Evolutionary conservation across 495 filamentous ascomycete species (phyloP).

Genomic region (Penicillium lividum): DNA sequence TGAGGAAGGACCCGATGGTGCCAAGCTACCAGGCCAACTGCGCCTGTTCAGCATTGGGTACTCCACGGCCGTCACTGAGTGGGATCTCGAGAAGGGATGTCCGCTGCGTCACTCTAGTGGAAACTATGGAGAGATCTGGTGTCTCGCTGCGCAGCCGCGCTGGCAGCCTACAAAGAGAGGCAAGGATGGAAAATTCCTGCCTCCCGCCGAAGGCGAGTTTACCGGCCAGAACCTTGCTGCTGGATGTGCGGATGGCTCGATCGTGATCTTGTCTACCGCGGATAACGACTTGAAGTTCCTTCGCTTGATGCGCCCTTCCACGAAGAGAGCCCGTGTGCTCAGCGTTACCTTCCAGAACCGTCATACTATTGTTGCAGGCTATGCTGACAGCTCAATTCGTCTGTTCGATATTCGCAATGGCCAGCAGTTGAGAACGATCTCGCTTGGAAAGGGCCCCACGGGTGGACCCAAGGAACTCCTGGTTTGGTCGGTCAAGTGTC

Average conservation of each 20-base stretch:
- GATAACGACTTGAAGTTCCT: conserved; percentile 76
- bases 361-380: conserved; percentile 81
- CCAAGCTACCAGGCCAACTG: conserved; percentile 67
- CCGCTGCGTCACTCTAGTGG: conserved; percentile 82
- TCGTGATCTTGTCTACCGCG: conserved; percentile 82
- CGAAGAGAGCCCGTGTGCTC: conserved; percentile 81
- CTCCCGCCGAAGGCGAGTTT: conserved; percentile 45
- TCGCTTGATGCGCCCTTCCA: conserved; percentile 67
- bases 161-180: conserved; percentile 42
- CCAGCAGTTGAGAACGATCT: conserved; percentile 73
- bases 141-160: conserved; percentile 82
- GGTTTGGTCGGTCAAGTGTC: conserved; percentile 88
- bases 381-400: conserved; percentile 87
- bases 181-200: conserved; percentile 34
- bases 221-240: conserved; percentile 75
- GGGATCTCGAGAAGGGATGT: conserved; percentile 78
- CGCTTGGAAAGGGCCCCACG: conserved; percentile 71
- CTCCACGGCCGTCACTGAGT: conserved; percentile 88
- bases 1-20: conserved; percentile 60
- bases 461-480: conserved; percentile 81
- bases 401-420: conserved; percentile 85
- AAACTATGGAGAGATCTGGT: conserved; percentile 96
- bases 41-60: conserved; percentile 96
- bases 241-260: conserved; percentile 88
- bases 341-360: conserved; percentile 87